A percentile compares a stretch with the other conserved stretches of the same genome.
These are phyloP conservation scores for Naganishia friedmannii DNA, from an alignment of 768 basidiomycete species.

Conservation along the genomic window DNA sequence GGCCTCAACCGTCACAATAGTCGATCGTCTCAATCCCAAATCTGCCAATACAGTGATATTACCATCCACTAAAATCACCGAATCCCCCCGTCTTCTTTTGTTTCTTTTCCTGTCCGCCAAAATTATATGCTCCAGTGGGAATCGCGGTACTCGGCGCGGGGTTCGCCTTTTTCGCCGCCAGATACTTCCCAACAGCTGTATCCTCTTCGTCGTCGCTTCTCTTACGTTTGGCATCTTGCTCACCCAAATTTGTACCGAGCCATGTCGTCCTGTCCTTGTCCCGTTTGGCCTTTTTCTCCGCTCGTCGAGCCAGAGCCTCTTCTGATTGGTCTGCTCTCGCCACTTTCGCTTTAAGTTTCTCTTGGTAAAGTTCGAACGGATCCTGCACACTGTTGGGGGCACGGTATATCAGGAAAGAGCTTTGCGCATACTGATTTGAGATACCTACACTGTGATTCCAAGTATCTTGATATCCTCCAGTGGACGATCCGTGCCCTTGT, in stretches of 20 bases:
- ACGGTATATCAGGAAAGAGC: not conserved
- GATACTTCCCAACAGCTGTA: slow-evolving; percentile 42
- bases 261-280: slow-evolving; percentile 55
- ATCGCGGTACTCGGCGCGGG: not conserved
- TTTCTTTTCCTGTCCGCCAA: slow-evolving; percentile 34
- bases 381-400: slow-evolving; percentile 60
- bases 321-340: slow-evolving; percentile 61
- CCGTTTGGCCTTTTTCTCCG: slow-evolving; percentile 47
- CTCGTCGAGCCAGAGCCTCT: slow-evolving; percentile 61
- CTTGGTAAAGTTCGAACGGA: slow-evolving; percentile 90
- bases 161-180: slow-evolving; percentile 29
- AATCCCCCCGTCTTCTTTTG: slow-evolving; percentile 31
- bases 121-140: slow-evolving; percentile 19
- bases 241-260: slow-evolving; percentile 48
- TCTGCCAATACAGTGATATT: not conserved
- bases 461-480: slow-evolving; percentile 78
- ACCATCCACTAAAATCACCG: slow-evolving; percentile 33
- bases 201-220: slow-evolving; percentile 37
- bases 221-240: slow-evolving; percentile 42
- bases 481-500: slow-evolving; percentile 84
- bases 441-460: slow-evolving; percentile 75
- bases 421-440: not conserved
- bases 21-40: no score
- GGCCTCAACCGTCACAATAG: no score
- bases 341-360: slow-evolving; percentile 57